Conservation (phyloP, 768 basidiomycete species). For the Fistulinella prunicolor region DNA sequence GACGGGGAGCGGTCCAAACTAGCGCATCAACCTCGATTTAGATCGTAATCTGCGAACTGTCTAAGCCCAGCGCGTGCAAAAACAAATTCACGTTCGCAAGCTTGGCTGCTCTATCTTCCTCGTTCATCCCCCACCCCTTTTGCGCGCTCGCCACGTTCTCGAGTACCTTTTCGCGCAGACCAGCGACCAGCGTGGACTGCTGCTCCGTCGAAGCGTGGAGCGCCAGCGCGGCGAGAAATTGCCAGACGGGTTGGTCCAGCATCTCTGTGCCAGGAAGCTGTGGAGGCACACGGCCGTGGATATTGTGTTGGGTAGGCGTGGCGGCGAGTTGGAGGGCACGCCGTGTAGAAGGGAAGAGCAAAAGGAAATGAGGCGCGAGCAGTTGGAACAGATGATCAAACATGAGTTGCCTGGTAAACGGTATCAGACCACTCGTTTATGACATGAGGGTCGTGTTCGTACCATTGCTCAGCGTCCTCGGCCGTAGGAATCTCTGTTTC, state of each 20-base stretch:
- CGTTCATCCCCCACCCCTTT: constrained; percentile 66
- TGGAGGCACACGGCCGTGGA: constrained; percentile 58
- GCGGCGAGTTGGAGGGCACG: constrained; percentile 44
- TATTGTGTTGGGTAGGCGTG: constrained; percentile 33
- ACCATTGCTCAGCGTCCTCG: constrained; percentile 83
- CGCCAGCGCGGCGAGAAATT: constrained; percentile 87
- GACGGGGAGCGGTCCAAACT: too few relatives aligned
- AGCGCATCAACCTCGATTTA: constrained; percentile 14
- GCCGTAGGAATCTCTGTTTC: constrained; percentile 60
- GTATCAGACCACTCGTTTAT: constrained; percentile 9
- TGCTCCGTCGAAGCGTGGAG: constrained; percentile 82
- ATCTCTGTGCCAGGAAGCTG: constrained; percentile 55
- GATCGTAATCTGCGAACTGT: constrained; percentile 67
- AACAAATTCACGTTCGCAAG: constrained; percentile 92
- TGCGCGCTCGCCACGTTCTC: constrained; percentile 82
- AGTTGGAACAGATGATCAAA: constrained; percentile 86
- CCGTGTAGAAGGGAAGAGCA: constrained; percentile 89
- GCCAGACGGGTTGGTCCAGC: constrained; percentile 92
- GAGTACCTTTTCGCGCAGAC: constrained; percentile 89
- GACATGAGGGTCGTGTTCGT: constrained; percentile 17
- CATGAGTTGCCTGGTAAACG: constrained; percentile 66
- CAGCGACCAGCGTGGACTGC: constrained; percentile 82
- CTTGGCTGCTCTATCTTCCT: constrained; percentile 73
- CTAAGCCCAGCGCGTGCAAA: constrained; percentile 73
- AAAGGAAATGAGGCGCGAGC: constrained; percentile 69